phyloP scores from a whole-genome alignment of 345 rosid genomes.

The Passiflora organensis region DNA sequence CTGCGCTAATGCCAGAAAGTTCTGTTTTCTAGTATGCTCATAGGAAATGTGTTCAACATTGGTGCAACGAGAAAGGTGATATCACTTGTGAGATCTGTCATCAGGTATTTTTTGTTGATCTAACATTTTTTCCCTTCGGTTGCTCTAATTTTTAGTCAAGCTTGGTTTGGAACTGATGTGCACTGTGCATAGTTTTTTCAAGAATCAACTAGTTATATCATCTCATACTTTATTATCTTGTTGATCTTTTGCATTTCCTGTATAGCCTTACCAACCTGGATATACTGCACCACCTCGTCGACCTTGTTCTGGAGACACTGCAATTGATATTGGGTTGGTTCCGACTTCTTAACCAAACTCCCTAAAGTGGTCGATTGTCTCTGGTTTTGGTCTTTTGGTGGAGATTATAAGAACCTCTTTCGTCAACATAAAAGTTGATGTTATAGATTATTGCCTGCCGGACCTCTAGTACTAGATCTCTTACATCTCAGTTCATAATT shows the following conservation, averaged over 20 bases:
- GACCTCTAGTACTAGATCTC: too few species aligned
- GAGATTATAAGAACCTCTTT: too few species aligned
- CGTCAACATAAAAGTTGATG: too few species aligned
- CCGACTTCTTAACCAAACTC: constrained; percentile 4
- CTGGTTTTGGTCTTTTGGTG: background rate
- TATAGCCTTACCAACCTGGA: constrained; percentile 72
- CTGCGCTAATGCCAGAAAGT: background rate
- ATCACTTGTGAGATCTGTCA: constrained; percentile 89
- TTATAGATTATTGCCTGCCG: too few species aligned
- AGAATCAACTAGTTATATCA: background rate
- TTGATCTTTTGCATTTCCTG: constrained; percentile 17
- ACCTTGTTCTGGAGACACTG: constrained; percentile 50
- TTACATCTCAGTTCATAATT: constrained; percentile 4
- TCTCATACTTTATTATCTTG: constrained; percentile 1
- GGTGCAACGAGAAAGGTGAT: constrained; percentile 96
- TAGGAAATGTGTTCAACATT: constrained; percentile 84
- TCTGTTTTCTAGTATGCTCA: constrained; percentile 68
- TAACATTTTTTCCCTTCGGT: background rate
- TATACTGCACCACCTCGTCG: constrained; percentile 74
- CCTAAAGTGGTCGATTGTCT: background rate
- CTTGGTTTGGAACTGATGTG: background rate
- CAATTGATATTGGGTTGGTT: constrained; percentile 44
- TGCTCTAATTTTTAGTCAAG: background rate
- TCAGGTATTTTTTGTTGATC: constrained; percentile 44
- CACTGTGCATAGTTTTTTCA: background rate